Percentiles rank a stretch among this genome's conserved stretches.
phyloP scores from a whole-genome alignment of 805 yeast genomes.

The Hanseniaspora singularis region DNA sequence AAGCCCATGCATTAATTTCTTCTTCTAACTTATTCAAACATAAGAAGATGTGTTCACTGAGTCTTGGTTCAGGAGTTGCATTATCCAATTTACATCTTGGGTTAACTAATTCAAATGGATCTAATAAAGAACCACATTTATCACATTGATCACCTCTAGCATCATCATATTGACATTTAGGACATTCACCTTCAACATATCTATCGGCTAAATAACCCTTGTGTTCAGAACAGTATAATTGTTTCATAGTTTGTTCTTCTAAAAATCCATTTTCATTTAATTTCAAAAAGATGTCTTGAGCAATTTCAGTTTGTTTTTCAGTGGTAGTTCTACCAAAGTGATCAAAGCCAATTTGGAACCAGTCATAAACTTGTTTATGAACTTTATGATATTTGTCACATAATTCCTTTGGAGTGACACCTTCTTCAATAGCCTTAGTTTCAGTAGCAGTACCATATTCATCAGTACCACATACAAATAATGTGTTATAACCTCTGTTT shows the following conservation, averaged over 20 bases:
- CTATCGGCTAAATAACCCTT: slow-evolving; percentile 89
- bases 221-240: slow-evolving; percentile 83
- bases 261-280: slow-evolving; percentile 64
- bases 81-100: slow-evolving; percentile 93
- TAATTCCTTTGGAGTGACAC: slow-evolving; percentile 72
- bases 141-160: slow-evolving; percentile 99
- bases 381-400: slow-evolving; percentile 83
- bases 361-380: slow-evolving; percentile 83
- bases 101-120: slow-evolving; percentile 84
- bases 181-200: slow-evolving; percentile 95
- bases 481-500: slow-evolving; percentile 74
- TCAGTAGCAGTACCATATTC: slow-evolving; percentile 99
- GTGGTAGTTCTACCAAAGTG: slow-evolving; percentile 96
- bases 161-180: slow-evolving; percentile 86
- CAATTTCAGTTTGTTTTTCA: slow-evolving; percentile 78
- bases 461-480: slow-evolving; percentile 92
- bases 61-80: slow-evolving; percentile 64
- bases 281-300: slow-evolving; percentile 81
- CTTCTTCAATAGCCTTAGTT: slow-evolving; percentile 92
- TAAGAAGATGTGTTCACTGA: slow-evolving; percentile 77
- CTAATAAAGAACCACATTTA: slow-evolving; percentile 77
- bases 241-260: slow-evolving; percentile 80
- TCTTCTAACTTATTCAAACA: slow-evolving; percentile 76
- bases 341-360: slow-evolving; percentile 94
- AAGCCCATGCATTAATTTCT: slow-evolving; percentile 59